A percentile compares a stretch with the other conserved stretches of the same genome.
phyloP scores from a whole-genome alignment of 1,284 basidiomycete species.

The Volvariella surrecta region DNA sequence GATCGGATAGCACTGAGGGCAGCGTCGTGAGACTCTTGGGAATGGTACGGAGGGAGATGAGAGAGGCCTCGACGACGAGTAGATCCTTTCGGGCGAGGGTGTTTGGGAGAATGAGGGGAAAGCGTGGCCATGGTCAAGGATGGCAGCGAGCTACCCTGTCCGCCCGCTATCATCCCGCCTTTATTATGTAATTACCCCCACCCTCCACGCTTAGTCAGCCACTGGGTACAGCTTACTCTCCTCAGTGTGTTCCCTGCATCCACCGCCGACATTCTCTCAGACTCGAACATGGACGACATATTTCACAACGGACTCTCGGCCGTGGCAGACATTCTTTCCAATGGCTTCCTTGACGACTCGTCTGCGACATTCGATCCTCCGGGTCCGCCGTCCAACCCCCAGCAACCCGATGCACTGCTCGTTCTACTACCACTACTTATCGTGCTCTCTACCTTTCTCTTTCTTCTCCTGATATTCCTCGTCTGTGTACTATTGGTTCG shows the following conservation, averaged over 20 bases:
- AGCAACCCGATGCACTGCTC: conserved; percentile 54
- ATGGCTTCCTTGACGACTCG: conserved; percentile 9
- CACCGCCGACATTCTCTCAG: neutral
- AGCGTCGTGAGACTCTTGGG: conserved; percentile 60
- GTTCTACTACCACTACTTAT: conserved; percentile 88
- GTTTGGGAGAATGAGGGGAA: conserved; percentile 25
- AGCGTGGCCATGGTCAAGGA: conserved; percentile 18
- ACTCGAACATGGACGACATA: neutral
- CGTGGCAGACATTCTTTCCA: conserved; percentile 7
- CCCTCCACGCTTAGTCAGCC: too few relatives aligned
- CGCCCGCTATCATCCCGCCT: neutral
- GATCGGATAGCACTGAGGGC: conserved; percentile 74
- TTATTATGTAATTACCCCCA: too few relatives aligned
- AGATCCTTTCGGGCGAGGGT: conserved; percentile 25
- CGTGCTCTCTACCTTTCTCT: conserved; percentile 86
- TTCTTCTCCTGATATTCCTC: conserved; percentile 86
- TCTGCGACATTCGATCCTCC: conserved; percentile 17
- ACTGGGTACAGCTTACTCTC: too few relatives aligned
- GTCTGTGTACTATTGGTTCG: conserved; percentile 81
- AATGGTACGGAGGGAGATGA: conserved; percentile 42
- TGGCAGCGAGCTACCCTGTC: neutral
- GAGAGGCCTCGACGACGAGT: conserved; percentile 47
- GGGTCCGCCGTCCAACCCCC: conserved; percentile 15
- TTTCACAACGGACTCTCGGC: neutral
- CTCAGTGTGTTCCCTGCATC: too few relatives aligned